These are phyloP conservation scores for Globisporangium camurandrum DNA, from an alignment of 352 stramenopile species.

Conservation along the genomic window DNA sequence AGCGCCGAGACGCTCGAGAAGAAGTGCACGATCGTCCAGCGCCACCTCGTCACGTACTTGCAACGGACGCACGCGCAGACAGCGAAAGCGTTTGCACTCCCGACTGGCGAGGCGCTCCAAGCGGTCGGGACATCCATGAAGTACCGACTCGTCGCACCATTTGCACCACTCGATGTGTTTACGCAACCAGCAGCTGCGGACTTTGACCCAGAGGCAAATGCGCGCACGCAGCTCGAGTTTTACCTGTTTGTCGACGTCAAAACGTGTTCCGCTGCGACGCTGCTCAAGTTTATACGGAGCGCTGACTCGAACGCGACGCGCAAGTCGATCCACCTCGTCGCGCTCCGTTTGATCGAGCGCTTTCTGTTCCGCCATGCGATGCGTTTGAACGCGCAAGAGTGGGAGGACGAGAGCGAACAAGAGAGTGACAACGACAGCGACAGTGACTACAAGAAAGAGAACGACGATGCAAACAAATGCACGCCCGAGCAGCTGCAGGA, in stretches of 20 bases:
- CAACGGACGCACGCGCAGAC: background rate
- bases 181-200: background rate
- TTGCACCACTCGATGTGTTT: background rate
- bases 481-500: too few relatives aligned
- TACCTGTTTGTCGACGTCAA: background rate
- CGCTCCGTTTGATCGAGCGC: conserved; percentile 22
- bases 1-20: background rate
- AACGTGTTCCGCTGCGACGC: background rate
- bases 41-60: background rate
- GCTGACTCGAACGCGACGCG: background rate
- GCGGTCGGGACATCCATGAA: too few relatives aligned
- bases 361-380: conserved; percentile 19
- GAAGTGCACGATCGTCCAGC: background rate
- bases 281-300: conserved; percentile 7
- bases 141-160: too few relatives aligned
- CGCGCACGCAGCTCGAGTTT: conserved; percentile 1
- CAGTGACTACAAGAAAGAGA: too few relatives aligned
- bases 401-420: too few relatives aligned
- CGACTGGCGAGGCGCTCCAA: too few relatives aligned
- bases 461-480: too few relatives aligned
- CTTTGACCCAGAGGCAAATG: background rate
- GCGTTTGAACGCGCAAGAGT: background rate
- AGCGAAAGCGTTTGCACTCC: conserved; percentile 1
- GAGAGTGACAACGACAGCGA: too few relatives aligned
- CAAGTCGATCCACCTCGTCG: background rate